A percentile compares a stretch with the other conserved stretches of the same genome.
phyloP scores from a whole-genome alignment of 495 filamentous ascomycete species.

The Pyrenopolyporus hunteri region DNA sequence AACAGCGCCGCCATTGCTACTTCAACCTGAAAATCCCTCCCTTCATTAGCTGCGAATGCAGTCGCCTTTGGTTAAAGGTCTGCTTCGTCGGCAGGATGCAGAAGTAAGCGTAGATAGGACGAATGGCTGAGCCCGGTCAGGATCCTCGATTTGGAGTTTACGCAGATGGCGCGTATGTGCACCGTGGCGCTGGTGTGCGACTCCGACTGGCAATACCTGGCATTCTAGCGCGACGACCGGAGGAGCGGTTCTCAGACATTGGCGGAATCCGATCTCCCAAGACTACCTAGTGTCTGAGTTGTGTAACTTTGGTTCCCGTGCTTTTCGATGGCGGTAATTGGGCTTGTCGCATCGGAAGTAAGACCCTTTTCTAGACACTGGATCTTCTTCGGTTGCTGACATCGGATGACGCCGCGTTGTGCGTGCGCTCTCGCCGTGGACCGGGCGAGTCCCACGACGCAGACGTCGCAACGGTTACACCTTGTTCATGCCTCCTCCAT shows the following conservation, averaged over 20 bases:
- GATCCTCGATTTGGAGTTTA: background rate
- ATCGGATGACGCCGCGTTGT: background rate
- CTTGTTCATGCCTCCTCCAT: too few relatives aligned
- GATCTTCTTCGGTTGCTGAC: background rate
- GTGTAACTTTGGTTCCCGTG: background rate
- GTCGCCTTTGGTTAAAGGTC: background rate
- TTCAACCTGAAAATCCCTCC: conserved; percentile 3
- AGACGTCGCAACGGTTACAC: too few relatives aligned
- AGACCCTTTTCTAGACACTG: background rate
- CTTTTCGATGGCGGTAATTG: background rate
- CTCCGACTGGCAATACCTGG: background rate
- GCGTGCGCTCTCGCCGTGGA: too few relatives aligned
- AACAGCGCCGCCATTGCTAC: background rate
- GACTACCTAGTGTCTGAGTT: background rate
- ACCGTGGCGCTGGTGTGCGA: background rate
- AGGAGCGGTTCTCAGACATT: background rate
- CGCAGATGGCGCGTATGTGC: too few relatives aligned
- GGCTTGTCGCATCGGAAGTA: background rate
- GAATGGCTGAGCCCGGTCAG: too few relatives aligned
- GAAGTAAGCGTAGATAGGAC: background rate
- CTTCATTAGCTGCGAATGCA: background rate
- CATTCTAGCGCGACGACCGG: background rate
- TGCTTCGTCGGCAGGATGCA: background rate
- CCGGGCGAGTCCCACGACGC: too few relatives aligned
- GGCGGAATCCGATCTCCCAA: background rate